phyloP scores from a whole-genome alignment of 2,329 filamentous ascomycete species.

The Elsinoe arachidis region DNA sequence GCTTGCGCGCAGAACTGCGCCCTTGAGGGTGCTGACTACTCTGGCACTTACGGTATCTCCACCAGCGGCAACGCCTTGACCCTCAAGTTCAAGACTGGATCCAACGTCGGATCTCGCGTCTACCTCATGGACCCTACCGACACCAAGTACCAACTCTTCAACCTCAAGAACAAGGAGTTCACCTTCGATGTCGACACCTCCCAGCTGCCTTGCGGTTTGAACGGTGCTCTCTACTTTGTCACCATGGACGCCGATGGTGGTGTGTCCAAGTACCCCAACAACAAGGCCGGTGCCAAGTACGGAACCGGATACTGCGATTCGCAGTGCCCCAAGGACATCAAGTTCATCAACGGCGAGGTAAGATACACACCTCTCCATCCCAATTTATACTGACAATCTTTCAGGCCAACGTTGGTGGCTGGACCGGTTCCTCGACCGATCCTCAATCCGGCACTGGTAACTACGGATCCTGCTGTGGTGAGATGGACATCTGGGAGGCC shows the following conservation, averaged over 20 bases:
- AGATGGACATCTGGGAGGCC: constrained; percentile 65
- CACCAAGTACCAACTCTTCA: constrained; percentile 56
- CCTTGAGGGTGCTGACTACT: constrained; percentile 36
- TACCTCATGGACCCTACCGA: constrained; percentile 42
- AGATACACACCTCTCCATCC: background rate
- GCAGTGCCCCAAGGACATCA: constrained; percentile 33
- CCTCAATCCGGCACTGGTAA: constrained; percentile 25
- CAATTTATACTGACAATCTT: constrained; percentile 6
- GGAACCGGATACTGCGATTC: constrained; percentile 51
- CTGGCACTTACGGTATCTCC: constrained; percentile 40
- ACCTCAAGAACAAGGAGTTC: constrained; percentile 59
- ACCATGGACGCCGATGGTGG: constrained; percentile 57
- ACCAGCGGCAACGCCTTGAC: constrained; percentile 45
- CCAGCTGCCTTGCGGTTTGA: constrained; percentile 58
- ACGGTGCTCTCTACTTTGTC: constrained; percentile 61
- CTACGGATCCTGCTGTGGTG: constrained; percentile 55
- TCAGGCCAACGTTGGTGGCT: constrained; percentile 19
- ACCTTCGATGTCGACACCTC: constrained; percentile 66
- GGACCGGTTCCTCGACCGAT: constrained; percentile 21
- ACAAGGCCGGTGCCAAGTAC: constrained; percentile 47
- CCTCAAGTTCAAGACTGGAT: constrained; percentile 50
- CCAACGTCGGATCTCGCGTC: constrained; percentile 36
- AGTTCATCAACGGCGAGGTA: constrained; percentile 23
- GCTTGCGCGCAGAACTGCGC: constrained; percentile 34
- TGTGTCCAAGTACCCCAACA: constrained; percentile 27